These are phyloP conservation scores for Trichophyton schoenleinii DNA, from an alignment of 2,329 filamentous ascomycete species.

Conservation along the genomic window DNA sequence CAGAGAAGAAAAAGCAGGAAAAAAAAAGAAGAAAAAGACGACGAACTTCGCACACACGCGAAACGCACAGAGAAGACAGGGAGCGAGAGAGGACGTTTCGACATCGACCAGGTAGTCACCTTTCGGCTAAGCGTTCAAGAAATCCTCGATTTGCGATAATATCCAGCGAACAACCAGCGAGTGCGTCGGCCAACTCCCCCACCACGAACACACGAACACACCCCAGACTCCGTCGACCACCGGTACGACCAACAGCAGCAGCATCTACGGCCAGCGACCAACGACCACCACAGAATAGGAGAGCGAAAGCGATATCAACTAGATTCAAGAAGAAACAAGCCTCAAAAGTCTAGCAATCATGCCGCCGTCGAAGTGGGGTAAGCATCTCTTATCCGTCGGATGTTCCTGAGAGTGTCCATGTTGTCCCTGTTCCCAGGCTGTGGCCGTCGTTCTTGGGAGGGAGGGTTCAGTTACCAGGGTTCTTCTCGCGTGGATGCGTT, in stretches of 20 bases:
- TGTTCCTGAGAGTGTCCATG: neutral
- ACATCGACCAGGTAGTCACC: neutral
- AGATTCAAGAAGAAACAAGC: neutral
- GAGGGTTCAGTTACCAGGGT: neutral
- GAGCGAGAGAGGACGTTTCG: neutral
- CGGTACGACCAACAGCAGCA: neutral
- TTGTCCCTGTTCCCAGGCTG: neutral
- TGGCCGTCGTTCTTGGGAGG: neutral
- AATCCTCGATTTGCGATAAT: no score
- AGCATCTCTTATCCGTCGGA: neutral
- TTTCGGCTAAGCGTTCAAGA: no score
- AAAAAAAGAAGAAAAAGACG: neutral
- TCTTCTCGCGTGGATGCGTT: neutral
- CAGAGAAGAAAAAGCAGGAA: neutral
- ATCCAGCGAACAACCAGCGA: no score
- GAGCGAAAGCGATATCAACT: neutral
- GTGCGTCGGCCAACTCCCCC: neutral
- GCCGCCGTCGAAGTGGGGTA: conserved; percentile 40
- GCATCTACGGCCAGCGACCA: neutral
- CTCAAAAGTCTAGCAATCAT: conserved; percentile 18
- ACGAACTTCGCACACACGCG: neutral
- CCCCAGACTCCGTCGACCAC: neutral
- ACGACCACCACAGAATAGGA: neutral
- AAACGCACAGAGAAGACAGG: no score
- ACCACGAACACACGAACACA: neutral